Conservation (phyloP, 75 land plant genomes). For the Cryptomeria japonica region DNA sequence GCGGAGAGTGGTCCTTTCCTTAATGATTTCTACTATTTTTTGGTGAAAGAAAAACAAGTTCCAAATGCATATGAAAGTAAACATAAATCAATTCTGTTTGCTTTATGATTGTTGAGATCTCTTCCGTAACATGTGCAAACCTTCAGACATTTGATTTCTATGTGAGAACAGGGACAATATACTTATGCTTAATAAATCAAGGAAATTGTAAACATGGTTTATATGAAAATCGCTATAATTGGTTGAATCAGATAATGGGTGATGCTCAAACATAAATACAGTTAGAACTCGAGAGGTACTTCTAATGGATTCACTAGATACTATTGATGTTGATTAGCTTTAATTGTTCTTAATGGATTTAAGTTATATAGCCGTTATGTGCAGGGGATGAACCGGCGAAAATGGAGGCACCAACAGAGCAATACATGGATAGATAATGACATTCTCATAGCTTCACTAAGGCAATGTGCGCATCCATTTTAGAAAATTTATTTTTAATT, state of each 20-base stretch:
- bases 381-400: not conserved
- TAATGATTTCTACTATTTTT: not conserved
- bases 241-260: not conserved
- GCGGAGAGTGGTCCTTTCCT: not conserved
- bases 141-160: not conserved
- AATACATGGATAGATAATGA: conserved; percentile 2
- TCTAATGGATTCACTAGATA: not conserved
- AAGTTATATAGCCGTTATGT: not conserved
- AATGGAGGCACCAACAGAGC: not conserved
- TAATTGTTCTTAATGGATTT: not conserved
- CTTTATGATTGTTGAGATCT: not conserved
- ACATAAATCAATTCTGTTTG: not conserved
- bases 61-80: not conserved
- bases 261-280: not conserved
- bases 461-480: not conserved
- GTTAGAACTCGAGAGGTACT: not conserved
- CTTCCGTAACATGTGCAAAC: not conserved
- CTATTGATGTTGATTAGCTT: not conserved
- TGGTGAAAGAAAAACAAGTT: not conserved
- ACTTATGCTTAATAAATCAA: not conserved
- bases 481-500: not conserved
- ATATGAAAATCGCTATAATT: not conserved
- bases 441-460: not conserved
- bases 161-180: not conserved
- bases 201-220: not conserved